A percentile compares a stretch with the other conserved stretches of the same genome.
phyloP scores from a whole-genome alignment of 306 rosid genomes.

The Dicorynia guianensis region DNA sequence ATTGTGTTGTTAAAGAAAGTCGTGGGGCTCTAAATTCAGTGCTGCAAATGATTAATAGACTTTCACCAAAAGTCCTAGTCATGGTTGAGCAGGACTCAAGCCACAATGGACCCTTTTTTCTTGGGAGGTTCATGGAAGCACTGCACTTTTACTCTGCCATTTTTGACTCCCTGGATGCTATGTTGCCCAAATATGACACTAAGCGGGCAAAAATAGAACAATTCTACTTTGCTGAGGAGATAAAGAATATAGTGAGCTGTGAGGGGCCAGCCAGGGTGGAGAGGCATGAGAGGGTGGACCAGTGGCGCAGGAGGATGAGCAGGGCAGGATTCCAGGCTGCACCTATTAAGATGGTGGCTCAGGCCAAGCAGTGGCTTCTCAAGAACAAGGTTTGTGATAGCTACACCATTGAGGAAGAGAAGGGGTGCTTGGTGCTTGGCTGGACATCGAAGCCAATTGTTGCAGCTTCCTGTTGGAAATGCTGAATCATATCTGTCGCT shows the following conservation, averaged over 20 bases:
- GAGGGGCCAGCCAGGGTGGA: constrained; percentile 89
- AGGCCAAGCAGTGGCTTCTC: constrained; percentile 80
- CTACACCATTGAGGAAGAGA: constrained; percentile 76
- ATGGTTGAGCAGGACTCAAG: constrained; percentile 87
- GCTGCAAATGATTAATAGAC: constrained; percentile 68
- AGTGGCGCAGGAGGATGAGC: constrained; percentile 93
- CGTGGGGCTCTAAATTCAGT: constrained; percentile 86
- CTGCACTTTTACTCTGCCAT: constrained; percentile 88
- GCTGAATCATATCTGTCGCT: constrained; percentile 42
- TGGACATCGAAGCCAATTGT: constrained; percentile 92
- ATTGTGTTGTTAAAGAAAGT: constrained; percentile 89
- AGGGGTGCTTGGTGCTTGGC: constrained; percentile 88
- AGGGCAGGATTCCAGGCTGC: constrained; percentile 79
- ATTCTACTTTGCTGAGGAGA: constrained; percentile 94
- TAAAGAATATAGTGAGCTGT: constrained; percentile 90
- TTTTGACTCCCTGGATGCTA: constrained; percentile 80
- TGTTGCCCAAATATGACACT: constrained; percentile 84
- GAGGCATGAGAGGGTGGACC: constrained; percentile 92
- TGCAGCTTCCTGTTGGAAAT: constrained; percentile 94
- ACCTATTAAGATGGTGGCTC: constrained; percentile 68
- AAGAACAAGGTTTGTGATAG: constrained; percentile 67
- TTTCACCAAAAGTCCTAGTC: constrained; percentile 68
- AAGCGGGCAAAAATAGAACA: constrained; percentile 82
- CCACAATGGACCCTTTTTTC: constrained; percentile 95
- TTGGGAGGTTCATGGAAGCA: constrained; percentile 94